A percentile compares a stretch with the other conserved stretches of the same genome.
Evolutionary conservation across 129 eudicot genomes (phyloP).

Genomic region (Lactuca saligna): DNA sequence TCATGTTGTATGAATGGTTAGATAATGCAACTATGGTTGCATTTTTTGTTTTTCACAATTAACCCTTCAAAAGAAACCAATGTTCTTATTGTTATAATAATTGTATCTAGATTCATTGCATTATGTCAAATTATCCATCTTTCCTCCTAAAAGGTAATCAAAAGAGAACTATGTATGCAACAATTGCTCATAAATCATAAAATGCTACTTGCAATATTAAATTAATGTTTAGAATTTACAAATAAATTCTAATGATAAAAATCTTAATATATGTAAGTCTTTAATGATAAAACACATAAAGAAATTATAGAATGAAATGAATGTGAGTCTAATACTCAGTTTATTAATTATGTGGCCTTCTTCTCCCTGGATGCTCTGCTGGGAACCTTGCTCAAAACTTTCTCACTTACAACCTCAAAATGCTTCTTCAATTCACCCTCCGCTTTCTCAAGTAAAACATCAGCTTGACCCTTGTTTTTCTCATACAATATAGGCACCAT

Average conservation of each 20-base stretch:
- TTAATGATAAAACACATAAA: background rate
- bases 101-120: too few species aligned
- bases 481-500: constrained; percentile 80
- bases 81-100: too few species aligned
- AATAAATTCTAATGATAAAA: constrained; percentile 1
- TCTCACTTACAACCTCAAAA: constrained; percentile 52
- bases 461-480: constrained; percentile 67
- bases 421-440: constrained; percentile 65
- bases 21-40: too few species aligned
- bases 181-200: background rate
- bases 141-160: too few species aligned
- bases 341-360: constrained; percentile 11
- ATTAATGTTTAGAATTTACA: constrained; percentile 1
- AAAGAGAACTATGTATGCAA: too few species aligned
- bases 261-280: background rate
- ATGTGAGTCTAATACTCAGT: background rate
- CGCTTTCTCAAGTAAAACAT: constrained; percentile 69
- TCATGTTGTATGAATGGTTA: too few species aligned
- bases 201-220: background rate
- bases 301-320: background rate
- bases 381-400: constrained; percentile 73
- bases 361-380: constrained; percentile 49
- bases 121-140: too few species aligned
- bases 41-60: too few species aligned
- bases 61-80: too few species aligned